Evolutionary conservation across 148 eudicot species (phyloP).

Genomic region (Gaultheria prostrata): DNA sequence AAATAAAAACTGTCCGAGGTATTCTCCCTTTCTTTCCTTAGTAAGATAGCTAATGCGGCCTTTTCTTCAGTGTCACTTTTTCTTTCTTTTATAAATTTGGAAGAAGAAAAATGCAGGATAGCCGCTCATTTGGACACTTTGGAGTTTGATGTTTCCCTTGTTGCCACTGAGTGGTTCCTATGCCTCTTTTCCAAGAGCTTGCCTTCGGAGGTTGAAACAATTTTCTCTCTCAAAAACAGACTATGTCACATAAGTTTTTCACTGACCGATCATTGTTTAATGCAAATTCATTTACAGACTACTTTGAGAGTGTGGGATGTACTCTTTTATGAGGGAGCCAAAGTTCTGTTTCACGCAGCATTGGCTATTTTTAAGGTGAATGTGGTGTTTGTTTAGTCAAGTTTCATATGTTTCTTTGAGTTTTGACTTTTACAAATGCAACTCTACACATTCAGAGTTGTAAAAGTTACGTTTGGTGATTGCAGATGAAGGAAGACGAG

Average conservation of each 20-base stretch:
- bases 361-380: constrained; percentile 89
- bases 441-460: background rate
- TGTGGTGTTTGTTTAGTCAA: constrained; percentile 8
- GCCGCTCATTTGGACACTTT: constrained; percentile 85
- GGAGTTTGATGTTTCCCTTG: constrained; percentile 93
- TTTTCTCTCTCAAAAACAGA: constrained; percentile 4
- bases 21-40: constrained; percentile 16
- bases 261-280: background rate
- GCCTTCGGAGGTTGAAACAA: constrained; percentile 79
- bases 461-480: constrained; percentile 13
- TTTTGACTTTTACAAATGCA: background rate
- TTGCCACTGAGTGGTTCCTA: constrained; percentile 94
- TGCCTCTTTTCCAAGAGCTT: constrained; percentile 97
- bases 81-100: constrained; percentile 2
- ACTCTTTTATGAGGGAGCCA: constrained; percentile 94
- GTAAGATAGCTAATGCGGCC: constrained; percentile 5
- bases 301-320: constrained; percentile 97
- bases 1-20: constrained; percentile 79
- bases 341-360: constrained; percentile 78
- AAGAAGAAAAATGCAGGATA: constrained; percentile 53
- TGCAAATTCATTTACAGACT: constrained; percentile 50
- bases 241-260: background rate
- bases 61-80: background rate
- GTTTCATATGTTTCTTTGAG: background rate
- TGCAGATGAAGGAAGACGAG: constrained; percentile 97